Evolutionary conservation across 2,329 filamentous ascomycete species (phyloP).

Genomic region (Penicillium rolfsii): DNA sequence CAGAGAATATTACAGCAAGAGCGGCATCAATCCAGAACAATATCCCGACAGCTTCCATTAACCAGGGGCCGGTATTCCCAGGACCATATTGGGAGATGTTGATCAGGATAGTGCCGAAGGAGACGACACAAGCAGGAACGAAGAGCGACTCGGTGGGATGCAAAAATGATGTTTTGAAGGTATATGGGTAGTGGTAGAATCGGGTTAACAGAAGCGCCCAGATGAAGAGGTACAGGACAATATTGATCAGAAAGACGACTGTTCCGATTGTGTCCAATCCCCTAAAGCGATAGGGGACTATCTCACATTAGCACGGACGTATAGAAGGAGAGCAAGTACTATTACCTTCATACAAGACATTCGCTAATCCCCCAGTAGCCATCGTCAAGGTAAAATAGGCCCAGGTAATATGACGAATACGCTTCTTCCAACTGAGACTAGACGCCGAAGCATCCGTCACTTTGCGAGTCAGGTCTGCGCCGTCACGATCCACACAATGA

Average conservation of each 20-base stretch:
- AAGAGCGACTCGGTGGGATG: slow-evolving; percentile 81
- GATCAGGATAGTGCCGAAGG: slow-evolving; percentile 74
- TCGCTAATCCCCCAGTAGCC: slow-evolving; percentile 64
- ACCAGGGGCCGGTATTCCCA: slow-evolving; percentile 64
- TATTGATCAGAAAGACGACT: slow-evolving; percentile 65
- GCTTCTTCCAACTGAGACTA: slow-evolving; percentile 53
- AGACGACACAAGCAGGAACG: slow-evolving; percentile 69
- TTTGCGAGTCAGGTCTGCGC: slow-evolving; percentile 17
- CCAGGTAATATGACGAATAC: slow-evolving; percentile 70
- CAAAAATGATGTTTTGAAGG: slow-evolving; percentile 70
- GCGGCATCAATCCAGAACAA: slow-evolving; percentile 76
- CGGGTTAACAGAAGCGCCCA: slow-evolving; percentile 67
- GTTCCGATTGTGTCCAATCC: slow-evolving; percentile 64
- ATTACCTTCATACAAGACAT: slow-evolving; percentile 61
- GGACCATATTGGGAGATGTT: slow-evolving; percentile 78
- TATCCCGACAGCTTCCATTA: slow-evolving; percentile 62
- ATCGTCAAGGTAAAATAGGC: slow-evolving; percentile 76
- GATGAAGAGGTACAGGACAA: slow-evolving; percentile 65
- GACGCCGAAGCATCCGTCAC: slow-evolving; percentile 24
- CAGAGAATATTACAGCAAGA: slow-evolving; percentile 68
- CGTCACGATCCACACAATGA: slow-evolving; percentile 20
- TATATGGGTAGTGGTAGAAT: slow-evolving; percentile 71
- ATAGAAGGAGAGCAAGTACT: slow-evolving; percentile 4
- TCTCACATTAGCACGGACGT: slow-evolving; percentile 19
- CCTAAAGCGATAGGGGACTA: slow-evolving; percentile 56